Percentiles rank a stretch among this genome's conserved stretches.
phyloP scores from a whole-genome alignment of 2,329 filamentous ascomycete genomes.

The Hypoxylon sp. region DNA sequence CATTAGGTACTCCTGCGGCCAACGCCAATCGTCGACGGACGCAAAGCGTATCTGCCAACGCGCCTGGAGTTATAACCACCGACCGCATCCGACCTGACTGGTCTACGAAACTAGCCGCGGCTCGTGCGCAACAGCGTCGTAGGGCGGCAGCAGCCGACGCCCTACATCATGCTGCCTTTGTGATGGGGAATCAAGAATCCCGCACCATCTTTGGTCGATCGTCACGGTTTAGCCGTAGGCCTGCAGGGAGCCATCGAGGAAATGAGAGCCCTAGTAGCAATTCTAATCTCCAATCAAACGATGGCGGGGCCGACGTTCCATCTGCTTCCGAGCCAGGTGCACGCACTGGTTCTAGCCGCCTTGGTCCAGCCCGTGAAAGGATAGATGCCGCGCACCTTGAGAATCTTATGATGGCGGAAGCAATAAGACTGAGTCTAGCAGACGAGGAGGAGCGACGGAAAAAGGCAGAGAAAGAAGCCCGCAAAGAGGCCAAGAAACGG shows the following conservation, averaged over 20 bases:
- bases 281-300: constrained; percentile 36
- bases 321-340: constrained; percentile 54
- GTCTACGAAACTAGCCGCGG: constrained; percentile 88
- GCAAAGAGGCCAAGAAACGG: constrained; percentile 86
- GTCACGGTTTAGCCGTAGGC: constrained; percentile 70
- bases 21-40: constrained; percentile 61
- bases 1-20: constrained; percentile 52
- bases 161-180: constrained; percentile 92
- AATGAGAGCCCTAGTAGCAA: constrained; percentile 50
- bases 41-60: constrained; percentile 81
- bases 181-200: constrained; percentile 76
- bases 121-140: constrained; percentile 85
- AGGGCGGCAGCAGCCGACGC: constrained; percentile 94
- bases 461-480: constrained; percentile 83
- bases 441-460: constrained; percentile 93
- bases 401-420: constrained; percentile 99
- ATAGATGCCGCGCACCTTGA: constrained; percentile 77
- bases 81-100: constrained; percentile 94
- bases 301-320: constrained; percentile 48
- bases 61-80: constrained; percentile 89
- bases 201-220: constrained; percentile 66
- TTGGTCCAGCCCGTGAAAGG: constrained; percentile 42
- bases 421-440: constrained; percentile 89
- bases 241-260: constrained; percentile 56
- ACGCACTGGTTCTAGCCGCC: constrained; percentile 51